Percentiles rank a stretch among this genome's conserved stretches.
Conservation (phyloP, 495 filamentous ascomycete genomes). For the Astrocystis sublimbata region DNA sequence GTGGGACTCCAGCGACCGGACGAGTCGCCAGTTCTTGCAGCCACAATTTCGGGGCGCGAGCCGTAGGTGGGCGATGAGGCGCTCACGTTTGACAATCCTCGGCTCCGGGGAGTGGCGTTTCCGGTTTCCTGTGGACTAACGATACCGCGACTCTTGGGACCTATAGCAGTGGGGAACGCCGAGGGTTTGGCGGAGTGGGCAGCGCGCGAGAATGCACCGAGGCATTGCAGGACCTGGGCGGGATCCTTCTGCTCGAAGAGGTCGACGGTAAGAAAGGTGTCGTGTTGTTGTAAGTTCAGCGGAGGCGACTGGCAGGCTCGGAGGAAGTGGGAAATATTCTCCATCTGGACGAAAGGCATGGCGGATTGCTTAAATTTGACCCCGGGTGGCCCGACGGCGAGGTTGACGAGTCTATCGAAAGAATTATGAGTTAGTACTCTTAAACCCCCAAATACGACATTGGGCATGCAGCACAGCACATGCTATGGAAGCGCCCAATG, state of each 20-base stretch:
- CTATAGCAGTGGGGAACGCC: constrained; percentile 71
- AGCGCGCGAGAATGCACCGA: constrained; percentile 85
- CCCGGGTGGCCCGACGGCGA: constrained; percentile 69
- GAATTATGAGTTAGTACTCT: not conserved
- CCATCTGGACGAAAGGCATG: constrained; percentile 99
- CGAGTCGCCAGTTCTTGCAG: constrained; percentile 50
- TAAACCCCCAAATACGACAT: not conserved
- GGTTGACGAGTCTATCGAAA: constrained; percentile 5
- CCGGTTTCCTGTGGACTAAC: constrained; percentile 74
- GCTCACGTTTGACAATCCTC: constrained; percentile 69
- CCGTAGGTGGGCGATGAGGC: constrained; percentile 58
- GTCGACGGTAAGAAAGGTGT: constrained; percentile 96
- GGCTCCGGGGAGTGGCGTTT: constrained; percentile 48
- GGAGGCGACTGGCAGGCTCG: constrained; percentile 80
- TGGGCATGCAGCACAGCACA: not conserved
- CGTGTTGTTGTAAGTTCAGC: constrained; percentile 85
- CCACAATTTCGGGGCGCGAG: constrained; percentile 39
- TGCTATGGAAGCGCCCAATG: not conserved
- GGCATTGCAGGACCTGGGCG: constrained; percentile 91
- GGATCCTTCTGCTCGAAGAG: constrained; percentile 96
- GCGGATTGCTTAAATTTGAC: constrained; percentile 76
- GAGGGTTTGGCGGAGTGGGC: constrained; percentile 76
- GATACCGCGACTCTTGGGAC: constrained; percentile 62
- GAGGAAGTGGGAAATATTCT: constrained; percentile 97
- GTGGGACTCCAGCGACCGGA: constrained; percentile 64